These are phyloP conservation scores for Irineochytrium annulatum DNA, from an alignment of 192 early-diverging fungal species.

Conservation along the genomic window DNA sequence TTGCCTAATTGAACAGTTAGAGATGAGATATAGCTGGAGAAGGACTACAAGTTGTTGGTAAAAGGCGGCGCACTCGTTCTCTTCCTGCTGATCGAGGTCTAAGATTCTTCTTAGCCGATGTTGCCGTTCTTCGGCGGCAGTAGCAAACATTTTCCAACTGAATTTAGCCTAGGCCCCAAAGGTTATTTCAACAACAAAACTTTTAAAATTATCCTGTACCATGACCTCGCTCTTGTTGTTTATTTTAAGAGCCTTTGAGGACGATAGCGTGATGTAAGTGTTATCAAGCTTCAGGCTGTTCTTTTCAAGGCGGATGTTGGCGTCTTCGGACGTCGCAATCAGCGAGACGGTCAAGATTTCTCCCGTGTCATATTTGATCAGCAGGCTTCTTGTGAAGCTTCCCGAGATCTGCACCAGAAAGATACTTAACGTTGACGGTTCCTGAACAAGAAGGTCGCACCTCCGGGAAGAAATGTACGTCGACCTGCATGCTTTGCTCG, in stretches of 20 bases:
- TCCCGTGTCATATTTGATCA: slow-evolving; percentile 48
- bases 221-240: slow-evolving; percentile 49
- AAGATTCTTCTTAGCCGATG: slow-evolving; percentile 27
- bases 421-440: not conserved
- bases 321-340: slow-evolving; percentile 44
- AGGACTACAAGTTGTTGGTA: slow-evolving; percentile 19
- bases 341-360: slow-evolving; percentile 36
- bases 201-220: slow-evolving; percentile 21
- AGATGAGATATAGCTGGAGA: not conserved
- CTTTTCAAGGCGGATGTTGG: slow-evolving; percentile 52
- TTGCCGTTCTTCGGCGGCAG: slow-evolving; percentile 39
- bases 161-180: slow-evolving; percentile 37
- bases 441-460: slow-evolving; percentile 26
- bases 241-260: slow-evolving; percentile 42
- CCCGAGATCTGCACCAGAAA: slow-evolving; percentile 36
- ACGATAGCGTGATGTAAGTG: slow-evolving; percentile 50
- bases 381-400: slow-evolving; percentile 32
- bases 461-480: slow-evolving; percentile 43
- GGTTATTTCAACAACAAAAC: not conserved
- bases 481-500: slow-evolving; percentile 44
- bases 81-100: slow-evolving; percentile 25
- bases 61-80: slow-evolving; percentile 31
- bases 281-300: slow-evolving; percentile 39
- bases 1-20: slow-evolving; percentile 8
- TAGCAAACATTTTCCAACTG: slow-evolving; percentile 52